Evolutionary conservation across 106 monocot species (phyloP).

Genomic region (Triglochin maritima): DNA sequence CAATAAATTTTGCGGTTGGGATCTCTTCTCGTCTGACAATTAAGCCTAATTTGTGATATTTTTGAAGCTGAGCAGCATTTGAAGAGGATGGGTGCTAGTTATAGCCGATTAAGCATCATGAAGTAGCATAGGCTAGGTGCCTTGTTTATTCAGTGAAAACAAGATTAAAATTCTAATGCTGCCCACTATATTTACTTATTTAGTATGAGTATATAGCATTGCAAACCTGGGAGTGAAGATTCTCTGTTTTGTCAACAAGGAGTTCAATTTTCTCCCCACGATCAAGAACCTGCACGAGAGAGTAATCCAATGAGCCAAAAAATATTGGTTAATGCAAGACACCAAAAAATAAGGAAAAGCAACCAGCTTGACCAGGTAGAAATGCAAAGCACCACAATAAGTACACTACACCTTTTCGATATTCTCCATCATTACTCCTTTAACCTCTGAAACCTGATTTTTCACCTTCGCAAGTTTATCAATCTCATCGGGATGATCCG

Average conservation of each 20-base stretch:
- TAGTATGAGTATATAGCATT: neutral
- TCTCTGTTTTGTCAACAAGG: slow-evolving; percentile 72
- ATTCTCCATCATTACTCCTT: slow-evolving; percentile 72
- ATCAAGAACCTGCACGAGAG: slow-evolving; percentile 45
- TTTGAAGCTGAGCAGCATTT: no score
- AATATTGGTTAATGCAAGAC: neutral
- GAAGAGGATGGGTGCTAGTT: no score
- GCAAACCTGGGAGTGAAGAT: slow-evolving; percentile 63
- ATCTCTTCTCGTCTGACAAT: no score
- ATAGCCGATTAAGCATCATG: no score
- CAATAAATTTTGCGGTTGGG: no score
- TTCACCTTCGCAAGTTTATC: slow-evolving; percentile 71
- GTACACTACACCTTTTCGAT: slow-evolving; percentile 50
- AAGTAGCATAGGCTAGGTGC: no score
- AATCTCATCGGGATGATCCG: slow-evolving; percentile 78
- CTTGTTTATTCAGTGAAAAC: no score
- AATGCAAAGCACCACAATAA: neutral
- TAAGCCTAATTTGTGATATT: no score
- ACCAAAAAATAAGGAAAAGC: neutral
- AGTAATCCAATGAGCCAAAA: neutral
- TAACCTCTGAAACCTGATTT: slow-evolving; percentile 82
- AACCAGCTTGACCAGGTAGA: no score
- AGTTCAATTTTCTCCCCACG: slow-evolving; percentile 72
- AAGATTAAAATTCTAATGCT: no score
- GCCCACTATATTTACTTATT: no score